Evolutionary conservation across 1,284 basidiomycete genomes (phyloP), one percentile per base, ranked within the genome.

Genomic region (Leccinum cinnamomeum): DNA sequence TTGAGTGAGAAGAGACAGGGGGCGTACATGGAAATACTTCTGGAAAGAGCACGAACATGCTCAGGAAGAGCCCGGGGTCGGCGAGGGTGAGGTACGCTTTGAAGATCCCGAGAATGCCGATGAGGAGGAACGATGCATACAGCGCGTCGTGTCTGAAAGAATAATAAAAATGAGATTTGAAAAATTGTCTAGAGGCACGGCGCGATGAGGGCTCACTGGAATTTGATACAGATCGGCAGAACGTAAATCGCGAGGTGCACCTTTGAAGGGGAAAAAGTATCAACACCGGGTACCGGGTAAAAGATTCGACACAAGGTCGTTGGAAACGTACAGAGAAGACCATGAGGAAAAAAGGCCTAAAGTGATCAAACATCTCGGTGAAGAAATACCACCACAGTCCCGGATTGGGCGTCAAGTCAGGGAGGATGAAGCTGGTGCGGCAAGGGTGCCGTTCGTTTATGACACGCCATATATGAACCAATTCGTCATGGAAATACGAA

Each of bases 311-410:
- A 3, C 1, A 7, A 5, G 11, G 18, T 5, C 10, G 6, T n/a
- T 12, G 14, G 35, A 30, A 33, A 76, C 88, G 53, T 69, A 94
- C 93, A 50, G 93, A 94, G 76, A 98, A 98, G n/a, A 93, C 92
- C 81, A 96, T 90, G 18, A 97, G 79, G 82, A 98, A 99, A 79
- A 98, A 98, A 3, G 89, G 85, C 35, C 96, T 83, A 80, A 98
- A 99, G 76, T 99, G 93, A 72, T 98, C 95, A 70, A 99, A 99
- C 90, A 98, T 98, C 75, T 99, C 96, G 12, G 95, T 98, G 78
- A 98, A 98, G 79, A 98, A 98, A 78, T 99, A 99, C 97, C 97
- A 99, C 90, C 94, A 95, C 44, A 98, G 79, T 3, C 97, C 97
- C 7, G 94, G 87, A 70, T 97, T 98, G 0, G 97, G 97, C 5